A percentile compares a stretch with the other conserved stretches of the same genome.
phyloP scores from a whole-genome alignment of 192 early-diverging fungal species.

The Coemansia javaensis region DNA sequence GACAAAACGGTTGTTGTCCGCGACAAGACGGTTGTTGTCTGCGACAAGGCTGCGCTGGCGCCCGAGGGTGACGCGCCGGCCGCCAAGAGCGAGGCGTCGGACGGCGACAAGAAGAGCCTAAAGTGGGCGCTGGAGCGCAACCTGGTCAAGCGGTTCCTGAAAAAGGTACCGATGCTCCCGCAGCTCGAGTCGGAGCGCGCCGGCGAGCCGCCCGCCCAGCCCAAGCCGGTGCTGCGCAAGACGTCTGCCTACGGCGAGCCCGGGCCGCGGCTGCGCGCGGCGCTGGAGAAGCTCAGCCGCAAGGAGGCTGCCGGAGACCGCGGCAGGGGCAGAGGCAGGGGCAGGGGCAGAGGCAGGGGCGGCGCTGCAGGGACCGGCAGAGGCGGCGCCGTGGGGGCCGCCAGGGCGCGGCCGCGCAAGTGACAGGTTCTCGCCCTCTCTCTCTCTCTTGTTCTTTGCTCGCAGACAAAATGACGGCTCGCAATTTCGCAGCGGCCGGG shows the following conservation, averaged over 20 bases:
- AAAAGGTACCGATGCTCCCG: constrained; percentile 42
- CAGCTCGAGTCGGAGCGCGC: constrained; percentile 10
- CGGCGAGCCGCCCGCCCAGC: not conserved
- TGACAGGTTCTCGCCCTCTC: not conserved
- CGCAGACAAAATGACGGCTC: constrained; percentile 18
- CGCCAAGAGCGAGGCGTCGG: not conserved
- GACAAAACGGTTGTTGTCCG: constrained; percentile 19
- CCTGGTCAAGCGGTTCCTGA: constrained; percentile 43
- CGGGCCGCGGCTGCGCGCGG: constrained; percentile 9
- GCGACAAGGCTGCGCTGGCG: constrained; percentile 13
- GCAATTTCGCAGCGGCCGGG: constrained; percentile 49
- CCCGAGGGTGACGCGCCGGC: constrained; percentile 10
- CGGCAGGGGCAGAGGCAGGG: no score
- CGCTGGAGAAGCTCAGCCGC: not conserved
- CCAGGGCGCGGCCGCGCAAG: constrained; percentile 4
- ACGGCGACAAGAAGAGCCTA: constrained; percentile 4
- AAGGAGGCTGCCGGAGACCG: no score
- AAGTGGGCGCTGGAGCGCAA: constrained; percentile 46
- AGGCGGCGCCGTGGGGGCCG: no score
- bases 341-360: no score
- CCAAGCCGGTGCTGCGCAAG: constrained; percentile 46
- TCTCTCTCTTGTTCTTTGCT: not conserved
- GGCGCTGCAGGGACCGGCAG: no score
- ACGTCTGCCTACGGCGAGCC: constrained; percentile 24
- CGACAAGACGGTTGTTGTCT: constrained; percentile 16